Evolutionary conservation across 2,329 filamentous ascomycete species (phyloP).

Genomic region (Exophiala lecanii-corni): DNA sequence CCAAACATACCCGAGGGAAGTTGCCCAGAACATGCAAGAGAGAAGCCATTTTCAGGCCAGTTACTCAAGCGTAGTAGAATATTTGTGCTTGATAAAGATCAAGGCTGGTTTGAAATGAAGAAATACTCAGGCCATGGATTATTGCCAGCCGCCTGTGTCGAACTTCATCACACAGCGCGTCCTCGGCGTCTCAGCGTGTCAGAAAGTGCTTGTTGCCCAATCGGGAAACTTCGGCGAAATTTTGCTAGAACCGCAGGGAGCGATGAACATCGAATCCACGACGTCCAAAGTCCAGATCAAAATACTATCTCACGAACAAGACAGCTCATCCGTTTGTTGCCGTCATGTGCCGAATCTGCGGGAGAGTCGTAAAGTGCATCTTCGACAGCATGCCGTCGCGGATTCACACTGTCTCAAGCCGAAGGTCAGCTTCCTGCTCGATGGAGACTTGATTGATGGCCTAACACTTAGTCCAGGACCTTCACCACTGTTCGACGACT

Average conservation of each 20-base stretch:
- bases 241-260: not conserved
- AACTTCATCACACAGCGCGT: no score
- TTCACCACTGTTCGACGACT: constrained; percentile 22
- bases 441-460: constrained; percentile 4
- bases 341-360: constrained; percentile 28
- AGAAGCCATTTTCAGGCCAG: constrained; percentile 23
- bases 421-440: constrained; percentile 16
- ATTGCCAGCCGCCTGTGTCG: not conserved
- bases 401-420: constrained; percentile 18
- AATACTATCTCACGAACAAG: no score
- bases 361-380: constrained; percentile 26
- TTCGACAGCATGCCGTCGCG: constrained; percentile 28
- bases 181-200: not conserved
- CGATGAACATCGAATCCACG: not conserved
- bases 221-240: constrained; percentile 3
- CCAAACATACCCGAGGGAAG: constrained; percentile 24
- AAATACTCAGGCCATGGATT: no score
- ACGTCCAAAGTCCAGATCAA: not conserved
- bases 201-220: not conserved
- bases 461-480: no score
- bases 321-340: not conserved
- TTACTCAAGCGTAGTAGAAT: not conserved
- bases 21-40: constrained; percentile 25
- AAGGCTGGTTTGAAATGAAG: no score
- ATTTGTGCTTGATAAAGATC: not conserved